Evolutionary conservation across 768 basidiomycete species (phyloP).

Genomic region (Trametes sanguinea): DNA sequence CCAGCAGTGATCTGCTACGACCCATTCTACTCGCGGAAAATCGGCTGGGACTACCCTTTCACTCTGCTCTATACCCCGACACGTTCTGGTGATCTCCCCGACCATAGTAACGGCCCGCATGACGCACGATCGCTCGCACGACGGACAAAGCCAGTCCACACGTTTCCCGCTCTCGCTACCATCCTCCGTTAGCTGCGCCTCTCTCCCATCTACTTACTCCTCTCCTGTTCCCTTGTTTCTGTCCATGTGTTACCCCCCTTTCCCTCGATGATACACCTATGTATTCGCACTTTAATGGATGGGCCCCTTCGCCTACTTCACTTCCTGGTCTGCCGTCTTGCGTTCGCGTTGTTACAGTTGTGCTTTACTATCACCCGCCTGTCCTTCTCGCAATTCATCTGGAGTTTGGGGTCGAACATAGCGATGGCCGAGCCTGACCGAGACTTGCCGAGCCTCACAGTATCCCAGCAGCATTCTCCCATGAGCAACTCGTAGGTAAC

Average conservation of each 20-base stretch:
- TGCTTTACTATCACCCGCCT: slow-evolving; percentile 17
- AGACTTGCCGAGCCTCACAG: background rate
- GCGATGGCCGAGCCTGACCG: background rate
- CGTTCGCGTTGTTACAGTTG: slow-evolving; percentile 14
- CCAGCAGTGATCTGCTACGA: slow-evolving; percentile 53
- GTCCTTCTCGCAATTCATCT: slow-evolving; percentile 19
- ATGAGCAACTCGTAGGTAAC: no score
- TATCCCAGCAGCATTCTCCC: no score
- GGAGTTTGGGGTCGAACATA: slow-evolving; percentile 8
- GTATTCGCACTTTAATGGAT: slow-evolving; percentile 35
- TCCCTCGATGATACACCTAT: slow-evolving; percentile 32
- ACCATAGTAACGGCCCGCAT: slow-evolving; percentile 33
- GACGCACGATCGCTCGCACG: slow-evolving; percentile 36
- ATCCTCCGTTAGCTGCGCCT: slow-evolving; percentile 2
- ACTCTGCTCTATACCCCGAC: slow-evolving; percentile 36
- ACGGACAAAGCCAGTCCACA: slow-evolving; percentile 34
- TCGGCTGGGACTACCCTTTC: slow-evolving; percentile 28
- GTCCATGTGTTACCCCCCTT: slow-evolving; percentile 24
- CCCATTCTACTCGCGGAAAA: slow-evolving; percentile 29
- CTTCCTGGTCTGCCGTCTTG: slow-evolving; percentile 15
- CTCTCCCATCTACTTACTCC: slow-evolving; percentile 18
- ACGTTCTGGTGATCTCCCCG: slow-evolving; percentile 27
- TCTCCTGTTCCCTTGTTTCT: slow-evolving; percentile 17
- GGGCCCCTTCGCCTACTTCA: slow-evolving; percentile 19
- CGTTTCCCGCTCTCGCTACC: slow-evolving; percentile 18